Evolutionary conservation across 202 grass and related monocot species (phyloP).

Genomic region (Brachypodium distachyon): DNA sequence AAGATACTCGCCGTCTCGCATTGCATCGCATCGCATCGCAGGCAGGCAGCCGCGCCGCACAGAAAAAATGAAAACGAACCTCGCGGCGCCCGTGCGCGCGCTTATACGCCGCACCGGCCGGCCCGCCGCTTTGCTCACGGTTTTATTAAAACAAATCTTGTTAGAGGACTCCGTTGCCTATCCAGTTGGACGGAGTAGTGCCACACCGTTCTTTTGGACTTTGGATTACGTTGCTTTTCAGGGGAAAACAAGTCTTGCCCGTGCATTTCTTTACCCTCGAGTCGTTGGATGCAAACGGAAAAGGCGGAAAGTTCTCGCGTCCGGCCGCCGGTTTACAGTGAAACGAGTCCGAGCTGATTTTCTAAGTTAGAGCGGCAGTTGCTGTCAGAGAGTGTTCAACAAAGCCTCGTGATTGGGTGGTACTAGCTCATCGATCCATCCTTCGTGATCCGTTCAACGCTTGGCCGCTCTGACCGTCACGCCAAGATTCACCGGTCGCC

Average conservation of each 20-base stretch:
- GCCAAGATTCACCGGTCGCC: background rate
- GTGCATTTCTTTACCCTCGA: too few relatives aligned
- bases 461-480: slow-evolving; percentile 9
- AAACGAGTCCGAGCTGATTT: background rate
- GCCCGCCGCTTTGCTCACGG: background rate
- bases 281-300: background rate
- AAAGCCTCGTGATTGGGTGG: background rate
- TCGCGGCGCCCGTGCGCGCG: background rate
- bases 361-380: too few relatives aligned
- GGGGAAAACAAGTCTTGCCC: background rate
- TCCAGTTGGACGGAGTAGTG: background rate
- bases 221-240: background rate
- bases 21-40: too few relatives aligned
- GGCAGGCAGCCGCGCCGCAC: background rate
- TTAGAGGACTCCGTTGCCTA: background rate
- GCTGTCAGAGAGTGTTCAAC: too few relatives aligned
- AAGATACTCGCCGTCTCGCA: background rate
- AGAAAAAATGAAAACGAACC: background rate
- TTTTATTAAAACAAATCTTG: background rate
- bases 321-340: background rate
- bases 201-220: background rate
- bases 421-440: background rate
- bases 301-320: background rate
- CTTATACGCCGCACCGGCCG: background rate
- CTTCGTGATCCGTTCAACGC: background rate